Evolutionary conservation across 331 rosid species (phyloP).

Genomic region (Prunus yedoensis): DNA sequence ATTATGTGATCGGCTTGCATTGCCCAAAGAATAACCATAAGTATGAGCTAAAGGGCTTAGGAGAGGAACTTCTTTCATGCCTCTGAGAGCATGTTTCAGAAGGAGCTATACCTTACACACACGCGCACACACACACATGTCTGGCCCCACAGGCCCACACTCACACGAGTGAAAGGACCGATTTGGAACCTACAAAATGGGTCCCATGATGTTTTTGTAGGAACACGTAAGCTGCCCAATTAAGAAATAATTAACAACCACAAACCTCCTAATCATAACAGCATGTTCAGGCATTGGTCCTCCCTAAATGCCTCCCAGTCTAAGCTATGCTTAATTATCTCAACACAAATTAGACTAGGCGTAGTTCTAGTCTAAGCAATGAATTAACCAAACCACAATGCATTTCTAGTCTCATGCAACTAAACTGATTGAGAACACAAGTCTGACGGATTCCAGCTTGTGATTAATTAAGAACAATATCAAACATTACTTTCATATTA

Average conservation of each 20-base stretch:
- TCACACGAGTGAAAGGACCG: not conserved
- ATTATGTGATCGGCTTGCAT: not conserved
- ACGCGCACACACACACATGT: not conserved
- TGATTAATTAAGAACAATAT: not conserved
- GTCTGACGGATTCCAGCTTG: not conserved
- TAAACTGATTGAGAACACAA: not conserved
- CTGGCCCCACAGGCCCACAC: not conserved
- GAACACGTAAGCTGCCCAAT: not conserved
- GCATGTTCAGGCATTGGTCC: constrained; percentile 17
- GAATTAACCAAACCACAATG: too few relatives aligned
- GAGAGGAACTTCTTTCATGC: too few relatives aligned
- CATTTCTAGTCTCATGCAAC: too few relatives aligned
- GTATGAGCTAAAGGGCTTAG: too few relatives aligned
- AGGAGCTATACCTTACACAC: not conserved
- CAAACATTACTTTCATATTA: not conserved
- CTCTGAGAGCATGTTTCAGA: not conserved
- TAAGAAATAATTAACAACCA: not conserved
- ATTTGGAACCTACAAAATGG: not conserved
- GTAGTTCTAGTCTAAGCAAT: too few relatives aligned
- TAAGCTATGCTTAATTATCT: too few relatives aligned
- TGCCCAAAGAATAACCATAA: too few relatives aligned
- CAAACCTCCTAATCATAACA: constrained; percentile 1
- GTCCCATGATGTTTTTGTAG: not conserved
- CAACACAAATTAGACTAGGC: too few relatives aligned
- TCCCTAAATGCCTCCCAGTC: too few relatives aligned